Evolutionary conservation across 768 basidiomycete genomes (phyloP).

Genomic region (Mycena capillaripes): DNA sequence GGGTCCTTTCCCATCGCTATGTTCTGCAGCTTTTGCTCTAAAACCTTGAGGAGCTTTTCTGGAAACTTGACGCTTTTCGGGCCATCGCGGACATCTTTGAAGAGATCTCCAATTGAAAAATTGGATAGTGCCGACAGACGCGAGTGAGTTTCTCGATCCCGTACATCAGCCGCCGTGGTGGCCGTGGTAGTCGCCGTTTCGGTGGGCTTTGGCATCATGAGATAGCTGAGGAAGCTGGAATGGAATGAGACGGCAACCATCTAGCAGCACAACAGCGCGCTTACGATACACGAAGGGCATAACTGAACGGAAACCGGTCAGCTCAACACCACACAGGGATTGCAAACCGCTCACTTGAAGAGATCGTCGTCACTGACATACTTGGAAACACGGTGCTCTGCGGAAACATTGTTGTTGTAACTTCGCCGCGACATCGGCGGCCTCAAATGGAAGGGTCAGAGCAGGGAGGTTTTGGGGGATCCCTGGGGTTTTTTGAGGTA

Average conservation of each 20-base stretch:
- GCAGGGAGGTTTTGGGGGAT: neutral
- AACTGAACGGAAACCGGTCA: slow-evolving; percentile 58
- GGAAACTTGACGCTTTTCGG: slow-evolving; percentile 93
- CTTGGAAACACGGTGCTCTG: slow-evolving; percentile 81
- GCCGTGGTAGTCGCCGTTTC: slow-evolving; percentile 52
- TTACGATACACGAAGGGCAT: slow-evolving; percentile 88
- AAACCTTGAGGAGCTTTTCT: slow-evolving; percentile 91
- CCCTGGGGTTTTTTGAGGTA: neutral
- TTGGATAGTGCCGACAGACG: slow-evolving; percentile 79
- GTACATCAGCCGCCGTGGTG: slow-evolving; percentile 41
- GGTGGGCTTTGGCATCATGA: slow-evolving; percentile 72
- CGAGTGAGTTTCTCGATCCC: slow-evolving; percentile 76
- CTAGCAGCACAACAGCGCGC: slow-evolving; percentile 47
- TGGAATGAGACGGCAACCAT: slow-evolving; percentile 19
- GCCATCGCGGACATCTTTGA: slow-evolving; percentile 83
- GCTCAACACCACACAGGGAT: slow-evolving; percentile 13
- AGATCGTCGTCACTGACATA: slow-evolving; percentile 89
- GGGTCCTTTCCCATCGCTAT: slow-evolving; percentile 95
- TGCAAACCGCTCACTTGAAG: slow-evolving; percentile 71
- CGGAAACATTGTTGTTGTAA: slow-evolving; percentile 72
- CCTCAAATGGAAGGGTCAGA: slow-evolving; percentile 1
- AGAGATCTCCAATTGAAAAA: slow-evolving; percentile 82
- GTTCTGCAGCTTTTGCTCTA: slow-evolving; percentile 90
- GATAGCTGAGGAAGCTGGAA: slow-evolving; percentile 77
- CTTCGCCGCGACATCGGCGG: slow-evolving; percentile 80